Base-by-base conservation (phyloP, 192 early-diverging fungal genomes). In the Lobosporangium transversale region DNA sequence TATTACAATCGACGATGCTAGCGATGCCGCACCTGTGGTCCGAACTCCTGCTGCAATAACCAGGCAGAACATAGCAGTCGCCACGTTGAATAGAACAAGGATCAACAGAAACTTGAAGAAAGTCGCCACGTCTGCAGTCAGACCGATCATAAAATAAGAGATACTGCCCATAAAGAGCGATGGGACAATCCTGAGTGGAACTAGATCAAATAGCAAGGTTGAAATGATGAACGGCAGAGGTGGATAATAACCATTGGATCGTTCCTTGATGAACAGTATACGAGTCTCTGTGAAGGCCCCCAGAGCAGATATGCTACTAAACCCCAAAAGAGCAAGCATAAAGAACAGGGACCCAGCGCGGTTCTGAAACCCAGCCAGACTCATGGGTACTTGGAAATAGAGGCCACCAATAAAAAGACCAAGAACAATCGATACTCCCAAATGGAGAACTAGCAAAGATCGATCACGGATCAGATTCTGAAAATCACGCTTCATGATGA, bases 321-420 rank as follows among this genome's bases (percentile, higher is more conserved):
- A 93, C 0, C 88, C 92, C 12, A 93, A 61, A 23, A 93, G 79
- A 3, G 86, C 82, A 55, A 89, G 81, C 70, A 92, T 70, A 58
- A 93, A 92, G 55, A 93, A 90, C 20, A 89, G 55, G 0, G 85
- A 84, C 0, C 92, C 92, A 2, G 91, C 80, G 21, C 90, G 81
- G 60, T 93, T 93, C 74, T 93, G 92, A 29, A 93, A 82, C n/a
- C 92, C 92, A 3, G 81, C 86, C 17, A 93, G 60, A 40, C 81
- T 73, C 32, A 64, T 58, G 50, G 87, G 78, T 10, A 84, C 76
- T 24, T 85, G 65, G 76, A 81, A 93, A 68, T 91, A 93, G 6
- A 93, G 64, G 12, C 83, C 81, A 37, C 92, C 92, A 11, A 93
- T 70, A 56, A 93, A 85, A 4, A 87, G 33, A 2, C 88, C 90